Percentiles rank a stretch among this genome's conserved stretches.
phyloP scores from a whole-genome alignment of 208 protist genomes.

The Porcisia deanei region DNA sequence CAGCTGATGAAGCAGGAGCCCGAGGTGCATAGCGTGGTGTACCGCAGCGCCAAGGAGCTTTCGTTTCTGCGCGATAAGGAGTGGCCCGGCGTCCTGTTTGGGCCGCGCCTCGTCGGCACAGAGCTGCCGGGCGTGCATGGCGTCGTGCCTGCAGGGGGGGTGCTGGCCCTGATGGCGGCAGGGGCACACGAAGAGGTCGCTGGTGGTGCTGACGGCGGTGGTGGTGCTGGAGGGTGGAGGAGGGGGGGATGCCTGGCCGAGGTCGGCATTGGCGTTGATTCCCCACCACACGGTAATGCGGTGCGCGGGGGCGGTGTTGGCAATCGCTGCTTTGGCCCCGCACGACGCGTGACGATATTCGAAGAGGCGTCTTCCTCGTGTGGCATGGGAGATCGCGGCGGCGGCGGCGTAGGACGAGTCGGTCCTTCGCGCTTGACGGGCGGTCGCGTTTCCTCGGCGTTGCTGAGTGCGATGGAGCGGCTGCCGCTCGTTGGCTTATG shows the following conservation, averaged over 20 bases:
- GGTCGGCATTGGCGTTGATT: background rate
- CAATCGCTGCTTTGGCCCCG: background rate
- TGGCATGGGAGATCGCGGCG: slow-evolving; percentile 1
- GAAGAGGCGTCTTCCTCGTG: slow-evolving; percentile 18
- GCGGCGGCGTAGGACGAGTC: background rate
- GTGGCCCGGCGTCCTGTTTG: slow-evolving; percentile 49
- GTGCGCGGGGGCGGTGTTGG: background rate
- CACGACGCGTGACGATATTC: slow-evolving; percentile 48
- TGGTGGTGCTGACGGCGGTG: too few species aligned
- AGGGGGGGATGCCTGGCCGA: background rate
- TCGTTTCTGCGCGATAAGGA: slow-evolving; percentile 52
- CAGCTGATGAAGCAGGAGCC: slow-evolving; percentile 82
- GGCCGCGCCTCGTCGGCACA: slow-evolving; percentile 26
- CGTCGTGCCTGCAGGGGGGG: slow-evolving; percentile 26
- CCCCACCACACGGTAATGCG: background rate
- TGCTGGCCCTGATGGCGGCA: slow-evolving; percentile 20
- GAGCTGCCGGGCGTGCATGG: slow-evolving; percentile 30
- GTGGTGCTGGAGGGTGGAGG: background rate
- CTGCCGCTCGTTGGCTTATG: slow-evolving; percentile 53
- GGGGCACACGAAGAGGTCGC: background rate
- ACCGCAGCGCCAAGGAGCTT: slow-evolving; percentile 46
- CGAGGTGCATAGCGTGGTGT: slow-evolving; percentile 53
- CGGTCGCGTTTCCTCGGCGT: slow-evolving; percentile 36
- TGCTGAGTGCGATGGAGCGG: slow-evolving; percentile 46
- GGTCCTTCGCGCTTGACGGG: slow-evolving; percentile 6